Conservation (phyloP, 2,329 filamentous ascomycete genomes). For the Leptodontidium sp. region DNA sequence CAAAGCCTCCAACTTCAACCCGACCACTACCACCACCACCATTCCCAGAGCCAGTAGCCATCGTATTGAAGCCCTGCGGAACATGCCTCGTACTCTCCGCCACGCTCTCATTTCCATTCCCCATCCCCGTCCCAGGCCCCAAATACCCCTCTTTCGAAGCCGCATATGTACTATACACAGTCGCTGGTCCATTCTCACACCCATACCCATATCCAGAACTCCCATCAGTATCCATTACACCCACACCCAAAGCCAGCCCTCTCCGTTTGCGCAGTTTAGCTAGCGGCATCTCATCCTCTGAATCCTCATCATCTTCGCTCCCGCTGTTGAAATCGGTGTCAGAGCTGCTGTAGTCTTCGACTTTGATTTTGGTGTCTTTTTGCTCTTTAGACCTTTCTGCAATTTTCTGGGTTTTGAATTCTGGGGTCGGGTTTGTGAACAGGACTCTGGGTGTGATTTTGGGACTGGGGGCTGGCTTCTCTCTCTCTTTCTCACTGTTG, state of each 20-base stretch:
- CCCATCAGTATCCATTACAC: neutral
- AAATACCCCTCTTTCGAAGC: neutral
- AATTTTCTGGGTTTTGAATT: neutral
- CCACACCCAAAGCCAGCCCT: neutral
- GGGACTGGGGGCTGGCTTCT: too few relatives aligned
- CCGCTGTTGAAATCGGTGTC: slow-evolving; percentile 14
- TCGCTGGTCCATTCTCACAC: neutral
- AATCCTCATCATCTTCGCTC: slow-evolving; percentile 26
- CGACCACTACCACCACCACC: neutral
- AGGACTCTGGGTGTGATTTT: neutral
- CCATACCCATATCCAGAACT: neutral
- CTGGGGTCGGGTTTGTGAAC: too few relatives aligned
- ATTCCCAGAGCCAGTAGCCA: neutral
- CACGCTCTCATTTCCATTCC: neutral
- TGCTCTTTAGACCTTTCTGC: neutral
- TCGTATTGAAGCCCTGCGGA: neutral
- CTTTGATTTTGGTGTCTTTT: slow-evolving; percentile 22
- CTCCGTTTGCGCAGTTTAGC: slow-evolving; percentile 36
- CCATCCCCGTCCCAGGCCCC: neutral
- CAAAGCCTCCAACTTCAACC: neutral
- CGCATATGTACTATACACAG: neutral
- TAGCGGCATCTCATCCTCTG: slow-evolving; percentile 40
- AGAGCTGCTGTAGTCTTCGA: slow-evolving; percentile 17
- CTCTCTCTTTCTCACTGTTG: neutral
- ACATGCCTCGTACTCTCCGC: neutral